Conservation (phyloP, 306 rosid genomes). For the Astragalus membranaceus region DNA sequence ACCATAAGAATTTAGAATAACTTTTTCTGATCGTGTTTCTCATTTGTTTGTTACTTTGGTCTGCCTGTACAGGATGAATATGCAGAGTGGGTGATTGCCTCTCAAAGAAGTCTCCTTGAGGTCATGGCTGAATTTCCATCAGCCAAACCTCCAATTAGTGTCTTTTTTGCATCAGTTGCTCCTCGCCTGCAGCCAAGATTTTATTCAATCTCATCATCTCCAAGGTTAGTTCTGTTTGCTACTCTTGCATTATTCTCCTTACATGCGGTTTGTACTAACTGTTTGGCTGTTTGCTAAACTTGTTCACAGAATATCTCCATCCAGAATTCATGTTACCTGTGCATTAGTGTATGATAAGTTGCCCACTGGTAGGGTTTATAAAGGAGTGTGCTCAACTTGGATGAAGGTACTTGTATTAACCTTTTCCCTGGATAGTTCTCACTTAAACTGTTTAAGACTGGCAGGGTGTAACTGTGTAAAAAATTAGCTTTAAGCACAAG, state of each 20-base stretch:
- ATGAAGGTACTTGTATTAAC: slow-evolving; percentile 64
- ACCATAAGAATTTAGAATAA: not conserved
- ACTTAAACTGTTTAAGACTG: not conserved
- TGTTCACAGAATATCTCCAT: slow-evolving; percentile 63
- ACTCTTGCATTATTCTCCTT: slow-evolving; percentile 1
- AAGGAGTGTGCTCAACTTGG: slow-evolving; percentile 97
- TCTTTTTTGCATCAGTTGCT: slow-evolving; percentile 85
- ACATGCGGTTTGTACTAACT: not conserved
- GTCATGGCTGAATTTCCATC: slow-evolving; percentile 88
- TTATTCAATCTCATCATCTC: slow-evolving; percentile 95
- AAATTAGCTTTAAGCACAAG: not conserved
- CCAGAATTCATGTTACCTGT: slow-evolving; percentile 92
- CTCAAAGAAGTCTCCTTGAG: slow-evolving; percentile 97
- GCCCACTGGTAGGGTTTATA: slow-evolving; percentile 78
- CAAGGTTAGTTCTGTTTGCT: slow-evolving; percentile 41
- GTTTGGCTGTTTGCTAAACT: slow-evolving; percentile 16
- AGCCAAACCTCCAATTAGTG: slow-evolving; percentile 88
- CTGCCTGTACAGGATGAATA: slow-evolving; percentile 71
- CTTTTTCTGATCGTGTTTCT: slow-evolving; percentile 14
- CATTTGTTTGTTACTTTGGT: slow-evolving; percentile 17
- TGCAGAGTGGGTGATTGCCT: slow-evolving; percentile 70
- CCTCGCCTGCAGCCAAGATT: slow-evolving; percentile 94
- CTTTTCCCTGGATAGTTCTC: slow-evolving; percentile 2
- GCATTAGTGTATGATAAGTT: slow-evolving; percentile 77
- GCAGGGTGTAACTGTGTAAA: not conserved